phyloP scores from a whole-genome alignment of 1,284 basidiomycete species.

The Laetiporus sulphureus region DNA sequence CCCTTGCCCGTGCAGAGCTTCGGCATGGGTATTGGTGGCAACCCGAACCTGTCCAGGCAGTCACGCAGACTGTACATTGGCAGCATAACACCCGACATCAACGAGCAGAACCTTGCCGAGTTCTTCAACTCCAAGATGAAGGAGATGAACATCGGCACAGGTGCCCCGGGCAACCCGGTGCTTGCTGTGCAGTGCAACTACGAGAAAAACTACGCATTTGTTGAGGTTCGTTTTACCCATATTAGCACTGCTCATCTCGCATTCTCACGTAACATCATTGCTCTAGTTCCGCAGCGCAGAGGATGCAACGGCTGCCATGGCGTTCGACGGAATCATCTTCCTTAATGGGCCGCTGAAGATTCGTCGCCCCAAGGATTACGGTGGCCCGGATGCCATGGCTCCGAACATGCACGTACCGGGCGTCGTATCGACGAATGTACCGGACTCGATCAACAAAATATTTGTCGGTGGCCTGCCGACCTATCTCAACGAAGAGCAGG shows the following conservation, averaged over 20 bases:
- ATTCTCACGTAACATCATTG: conserved; percentile 4
- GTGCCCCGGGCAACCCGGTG: conserved; percentile 83
- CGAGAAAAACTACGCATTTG: conserved; percentile 97
- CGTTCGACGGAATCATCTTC: conserved; percentile 95
- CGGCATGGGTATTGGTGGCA: conserved; percentile 77
- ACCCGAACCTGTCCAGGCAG: conserved; percentile 85
- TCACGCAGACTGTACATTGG: conserved; percentile 94
- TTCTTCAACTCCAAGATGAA: conserved; percentile 97
- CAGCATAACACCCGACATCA: conserved; percentile 89
- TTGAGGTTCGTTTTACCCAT: conserved; percentile 59
- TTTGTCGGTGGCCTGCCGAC: conserved; percentile 95
- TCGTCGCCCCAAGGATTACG: conserved; percentile 94
- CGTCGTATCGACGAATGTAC: conserved; percentile 93
- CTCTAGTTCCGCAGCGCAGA: conserved; percentile 91
- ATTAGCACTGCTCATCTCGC: not conserved
- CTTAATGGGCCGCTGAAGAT: conserved; percentile 90
- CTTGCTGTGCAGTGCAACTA: conserved; percentile 92
- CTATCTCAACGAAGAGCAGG: conserved; percentile 95
- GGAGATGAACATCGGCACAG: conserved; percentile 83
- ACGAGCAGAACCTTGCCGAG: conserved; percentile 81
- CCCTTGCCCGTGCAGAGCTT: conserved; percentile 79
- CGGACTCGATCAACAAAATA: conserved; percentile 96
- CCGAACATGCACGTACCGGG: conserved; percentile 82
- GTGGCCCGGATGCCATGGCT: conserved; percentile 59
- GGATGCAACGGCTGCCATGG: conserved; percentile 94